Evolutionary conservation across 2,329 filamentous ascomycete species (phyloP), one percentile per base, ranked within the genome.

Genomic region (Dactylella cylindrospora): DNA sequence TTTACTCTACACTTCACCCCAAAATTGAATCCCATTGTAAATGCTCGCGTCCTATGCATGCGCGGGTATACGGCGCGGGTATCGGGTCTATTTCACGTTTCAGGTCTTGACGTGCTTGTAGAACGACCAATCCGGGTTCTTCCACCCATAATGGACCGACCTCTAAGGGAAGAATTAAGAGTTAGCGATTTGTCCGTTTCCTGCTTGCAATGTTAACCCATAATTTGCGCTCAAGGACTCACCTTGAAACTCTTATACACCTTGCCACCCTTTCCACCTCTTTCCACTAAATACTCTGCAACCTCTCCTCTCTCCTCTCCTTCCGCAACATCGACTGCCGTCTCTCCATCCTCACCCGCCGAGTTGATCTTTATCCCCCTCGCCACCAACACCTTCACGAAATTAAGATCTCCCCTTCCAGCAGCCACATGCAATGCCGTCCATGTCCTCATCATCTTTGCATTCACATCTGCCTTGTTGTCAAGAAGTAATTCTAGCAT

Each of bases 401-500:
- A 31, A 2, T 61, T 43, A 12, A 61, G 33, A 15, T 53, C 25
- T 26, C 55, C 55, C 13, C 20, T 25, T 20, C 53, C 55, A 13
- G 55, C 55, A 3, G 55, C 55, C 12, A 53, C 55, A 26, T 61
- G 55, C 22, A 61, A 43, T 5, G 55, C 28, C 17, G 55, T 61
- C 40, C 47, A 61, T n/a, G 55, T 53, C 29, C 55, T 61, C 55
- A 46, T 51, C 55, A 53, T 61, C 36, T 61, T 61, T 13, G 55
- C 55, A 17, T 61, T 61, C 2, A 53, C 55, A 32, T 53, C 55
- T n/a, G 55, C 55, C 23, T 49, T 47, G 23, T 47, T 46, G 26
- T 49, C 36, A 12, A 61, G 23, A 22, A 61, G 20, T n/a, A 61
- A 31, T 25, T 61, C 40, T 15, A 61, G 32, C 55, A 53, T 49